Percentiles rank a stretch among this genome's conserved stretches.
phyloP scores from a whole-genome alignment of 116 monocot genomes.

The Iris pallida region DNA sequence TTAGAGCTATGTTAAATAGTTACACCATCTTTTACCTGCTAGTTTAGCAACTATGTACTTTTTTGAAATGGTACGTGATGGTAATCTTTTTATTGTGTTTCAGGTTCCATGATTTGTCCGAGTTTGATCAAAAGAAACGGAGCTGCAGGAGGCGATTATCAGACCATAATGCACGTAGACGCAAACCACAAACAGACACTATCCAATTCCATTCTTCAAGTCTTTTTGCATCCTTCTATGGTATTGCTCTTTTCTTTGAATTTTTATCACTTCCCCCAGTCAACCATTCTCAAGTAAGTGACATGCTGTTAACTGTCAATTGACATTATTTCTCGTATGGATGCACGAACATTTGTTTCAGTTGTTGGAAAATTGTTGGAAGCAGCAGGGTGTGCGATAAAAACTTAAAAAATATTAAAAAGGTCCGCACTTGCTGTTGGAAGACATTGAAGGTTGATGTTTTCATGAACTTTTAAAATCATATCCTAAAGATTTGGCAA shows the following conservation, averaged over 20 bases:
- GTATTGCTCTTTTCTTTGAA: slow-evolving; percentile 25
- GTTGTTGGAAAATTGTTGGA: too few species aligned
- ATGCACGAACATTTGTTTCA: too few species aligned
- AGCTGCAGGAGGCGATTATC: slow-evolving; percentile 77
- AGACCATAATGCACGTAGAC: slow-evolving; percentile 81
- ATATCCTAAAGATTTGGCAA: too few species aligned
- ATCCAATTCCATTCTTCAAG: slow-evolving; percentile 48
- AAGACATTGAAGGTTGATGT: too few species aligned
- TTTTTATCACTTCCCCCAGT: not conserved
- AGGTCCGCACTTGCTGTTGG: too few species aligned
- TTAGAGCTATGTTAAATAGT: not conserved
- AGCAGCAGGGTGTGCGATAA: too few species aligned
- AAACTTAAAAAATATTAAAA: too few species aligned
- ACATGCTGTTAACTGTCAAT: not conserved
- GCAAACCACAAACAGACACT: slow-evolving; percentile 55
- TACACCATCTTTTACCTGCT: not conserved
- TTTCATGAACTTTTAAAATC: too few species aligned
- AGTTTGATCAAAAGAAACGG: slow-evolving; percentile 84
- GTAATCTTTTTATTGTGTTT: slow-evolving; percentile 2
- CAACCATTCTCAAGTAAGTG: not conserved
- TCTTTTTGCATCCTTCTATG: slow-evolving; percentile 52
- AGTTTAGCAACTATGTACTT: not conserved
- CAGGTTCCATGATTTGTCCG: slow-evolving; percentile 74
- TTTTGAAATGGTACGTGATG: not conserved
- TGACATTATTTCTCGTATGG: not conserved